Percentiles rank a stretch among this genome's conserved stretches.
phyloP scores from a whole-genome alignment of 164 flowering plant species.

The Chloranthus sessilifolius region DNA sequence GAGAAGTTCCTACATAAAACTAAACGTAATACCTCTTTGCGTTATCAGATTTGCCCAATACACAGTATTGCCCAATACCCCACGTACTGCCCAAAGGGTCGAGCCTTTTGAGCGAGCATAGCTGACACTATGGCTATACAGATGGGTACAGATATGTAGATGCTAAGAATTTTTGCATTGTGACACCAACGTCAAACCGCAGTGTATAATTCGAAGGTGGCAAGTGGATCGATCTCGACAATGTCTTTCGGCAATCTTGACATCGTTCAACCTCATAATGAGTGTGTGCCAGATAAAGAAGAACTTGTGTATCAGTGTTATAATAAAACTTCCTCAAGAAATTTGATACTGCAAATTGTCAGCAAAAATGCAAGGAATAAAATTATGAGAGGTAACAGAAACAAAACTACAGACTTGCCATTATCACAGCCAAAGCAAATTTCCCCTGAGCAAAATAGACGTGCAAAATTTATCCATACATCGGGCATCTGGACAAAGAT shows the following conservation, averaged over 20 bases:
- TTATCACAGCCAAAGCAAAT: conserved; percentile 84
- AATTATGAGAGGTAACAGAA: not conserved
- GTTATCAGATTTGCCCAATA: too few relatives aligned
- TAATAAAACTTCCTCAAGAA: conserved; percentile 83
- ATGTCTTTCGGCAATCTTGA: conserved; percentile 91
- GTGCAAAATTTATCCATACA: conserved; percentile 95
- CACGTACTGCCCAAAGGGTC: too few relatives aligned
- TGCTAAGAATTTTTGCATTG: conserved; percentile 91
- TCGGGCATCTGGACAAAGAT: conserved; percentile 95
- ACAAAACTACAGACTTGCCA: conserved; percentile 37
- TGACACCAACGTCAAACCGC: conserved; percentile 89
- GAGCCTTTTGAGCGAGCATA: too few relatives aligned
- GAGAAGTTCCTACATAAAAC: too few relatives aligned
- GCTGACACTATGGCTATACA: too few relatives aligned
- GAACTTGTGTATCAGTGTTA: conserved; percentile 83
- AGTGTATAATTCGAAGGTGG: conserved; percentile 89
- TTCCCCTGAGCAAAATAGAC: conserved; percentile 99
- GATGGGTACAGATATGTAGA: too few relatives aligned
- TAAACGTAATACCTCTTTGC: too few relatives aligned
- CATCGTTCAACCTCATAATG: conserved; percentile 99
- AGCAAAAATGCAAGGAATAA: conserved; percentile 4
- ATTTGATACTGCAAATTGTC: conserved; percentile 73
- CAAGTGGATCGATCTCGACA: conserved; percentile 90
- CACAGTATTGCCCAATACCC: too few relatives aligned
- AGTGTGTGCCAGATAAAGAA: conserved; percentile 87